phyloP scores from a whole-genome alignment of 1,284 basidiomycete genomes.

The Bondarzewia mesenterica region DNA sequence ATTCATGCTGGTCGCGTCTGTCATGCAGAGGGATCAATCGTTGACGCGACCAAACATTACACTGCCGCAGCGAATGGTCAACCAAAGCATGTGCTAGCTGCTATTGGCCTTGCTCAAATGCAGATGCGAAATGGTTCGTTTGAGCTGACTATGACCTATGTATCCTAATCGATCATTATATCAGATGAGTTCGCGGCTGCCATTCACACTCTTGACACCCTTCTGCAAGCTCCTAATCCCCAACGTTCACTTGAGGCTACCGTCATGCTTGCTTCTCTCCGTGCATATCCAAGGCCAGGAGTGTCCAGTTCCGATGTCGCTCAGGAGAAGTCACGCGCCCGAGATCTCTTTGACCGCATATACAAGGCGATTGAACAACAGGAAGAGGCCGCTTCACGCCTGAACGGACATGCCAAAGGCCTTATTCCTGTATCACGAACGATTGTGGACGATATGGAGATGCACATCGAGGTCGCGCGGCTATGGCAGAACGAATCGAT shows the following conservation, averaged over 20 bases:
- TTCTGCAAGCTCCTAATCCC: conserved; percentile 60
- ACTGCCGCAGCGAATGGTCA: conserved; percentile 68
- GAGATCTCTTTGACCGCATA: conserved; percentile 76
- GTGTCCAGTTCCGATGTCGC: conserved; percentile 66
- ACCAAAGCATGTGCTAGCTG: conserved; percentile 69
- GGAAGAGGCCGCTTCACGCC: conserved; percentile 35
- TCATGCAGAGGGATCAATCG: conserved; percentile 56
- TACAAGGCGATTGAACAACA: conserved; percentile 53
- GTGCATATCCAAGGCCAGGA: conserved; percentile 72
- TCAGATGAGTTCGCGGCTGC: conserved; percentile 72
- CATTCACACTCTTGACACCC: conserved; percentile 81
- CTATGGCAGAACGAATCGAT: conserved; percentile 79
- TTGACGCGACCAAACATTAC: conserved; percentile 68
- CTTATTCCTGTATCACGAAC: conserved; percentile 37
- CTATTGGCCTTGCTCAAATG: conserved; percentile 81
- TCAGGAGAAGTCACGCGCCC: conserved; percentile 66
- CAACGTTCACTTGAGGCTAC: conserved; percentile 71
- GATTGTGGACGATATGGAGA: conserved; percentile 70
- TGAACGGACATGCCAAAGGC: conserved; percentile 20
- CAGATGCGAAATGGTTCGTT: conserved; percentile 70
- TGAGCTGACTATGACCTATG: conserved; percentile 3
- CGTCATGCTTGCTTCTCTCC: conserved; percentile 83
- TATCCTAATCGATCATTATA: background rate
- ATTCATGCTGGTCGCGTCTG: conserved; percentile 72
- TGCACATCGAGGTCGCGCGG: conserved; percentile 81